phyloP scores from a whole-genome alignment of 2,329 filamentous ascomycete species.

The Ilyonectria mors-panacis region DNA sequence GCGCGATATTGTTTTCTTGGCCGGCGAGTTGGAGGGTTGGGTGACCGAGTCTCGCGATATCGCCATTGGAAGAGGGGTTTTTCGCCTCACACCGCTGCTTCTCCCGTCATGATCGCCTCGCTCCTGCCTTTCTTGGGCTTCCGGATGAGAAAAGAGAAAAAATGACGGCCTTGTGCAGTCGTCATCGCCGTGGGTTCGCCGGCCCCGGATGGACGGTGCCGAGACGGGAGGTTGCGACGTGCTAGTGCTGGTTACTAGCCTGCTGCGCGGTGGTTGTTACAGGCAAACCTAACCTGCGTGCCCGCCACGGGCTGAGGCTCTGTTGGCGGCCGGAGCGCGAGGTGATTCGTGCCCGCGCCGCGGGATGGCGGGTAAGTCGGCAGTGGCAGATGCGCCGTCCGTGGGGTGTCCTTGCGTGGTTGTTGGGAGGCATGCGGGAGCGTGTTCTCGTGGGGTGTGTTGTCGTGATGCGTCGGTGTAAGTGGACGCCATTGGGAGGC shows the following conservation, averaged over 20 bases:
- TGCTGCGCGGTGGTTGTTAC: background rate
- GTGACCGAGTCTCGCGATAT: background rate
- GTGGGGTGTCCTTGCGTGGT: background rate
- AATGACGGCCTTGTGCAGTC: background rate
- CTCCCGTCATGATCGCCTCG: background rate
- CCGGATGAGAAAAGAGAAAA: background rate
- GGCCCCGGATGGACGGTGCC: slow-evolving; percentile 39
- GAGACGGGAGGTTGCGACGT: slow-evolving; percentile 13
- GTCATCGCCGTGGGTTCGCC: background rate
- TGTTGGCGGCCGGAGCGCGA: background rate
- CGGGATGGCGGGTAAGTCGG: background rate
- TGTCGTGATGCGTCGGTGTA: background rate
- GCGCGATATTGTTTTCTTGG: background rate
- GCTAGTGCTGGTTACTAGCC: background rate
- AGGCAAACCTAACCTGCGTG: background rate
- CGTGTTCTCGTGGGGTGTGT: background rate
- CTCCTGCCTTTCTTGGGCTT: background rate
- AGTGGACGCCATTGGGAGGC: background rate
- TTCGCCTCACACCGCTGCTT: slow-evolving; percentile 1
- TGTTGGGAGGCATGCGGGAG: background rate
- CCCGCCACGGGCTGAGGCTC: background rate
- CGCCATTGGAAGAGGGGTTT: background rate
- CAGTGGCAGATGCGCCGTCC: background rate
- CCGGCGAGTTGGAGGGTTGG: background rate
- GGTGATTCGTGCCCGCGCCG: slow-evolving; percentile 43